phyloP scores from a whole-genome alignment of 352 stramenopile genomes.

The Phytophthora pluvialis region DNA sequence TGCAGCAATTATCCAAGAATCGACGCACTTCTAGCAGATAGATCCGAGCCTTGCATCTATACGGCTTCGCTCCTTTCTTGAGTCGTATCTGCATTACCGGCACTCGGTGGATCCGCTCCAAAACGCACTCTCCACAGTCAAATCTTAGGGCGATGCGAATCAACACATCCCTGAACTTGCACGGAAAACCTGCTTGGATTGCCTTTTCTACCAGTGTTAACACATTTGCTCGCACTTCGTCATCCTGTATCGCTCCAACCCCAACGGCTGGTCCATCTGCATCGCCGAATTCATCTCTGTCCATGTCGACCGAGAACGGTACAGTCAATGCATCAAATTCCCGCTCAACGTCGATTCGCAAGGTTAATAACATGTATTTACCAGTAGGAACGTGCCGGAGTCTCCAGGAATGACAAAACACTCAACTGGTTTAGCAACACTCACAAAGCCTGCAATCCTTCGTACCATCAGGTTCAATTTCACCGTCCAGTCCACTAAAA shows the following conservation, averaged over 20 bases:
- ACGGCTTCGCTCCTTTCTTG: slow-evolving; percentile 26
- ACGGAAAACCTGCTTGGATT: slow-evolving; percentile 3
- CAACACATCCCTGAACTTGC: neutral
- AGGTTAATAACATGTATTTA: slow-evolving; percentile 18
- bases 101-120: slow-evolving; percentile 24
- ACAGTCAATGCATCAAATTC: slow-evolving; percentile 11
- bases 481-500: slow-evolving; percentile 16
- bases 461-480: slow-evolving; percentile 13
- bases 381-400: slow-evolving; percentile 13
- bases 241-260: neutral
- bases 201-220: neutral
- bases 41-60: slow-evolving; percentile 23
- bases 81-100: slow-evolving; percentile 32
- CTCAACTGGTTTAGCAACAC: slow-evolving; percentile 18
- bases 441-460: slow-evolving; percentile 11
- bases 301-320: neutral
- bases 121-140: slow-evolving; percentile 21
- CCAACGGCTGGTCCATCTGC: slow-evolving; percentile 5
- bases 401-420: slow-evolving; percentile 22
- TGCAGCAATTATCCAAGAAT: slow-evolving; percentile 30
- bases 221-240: neutral
- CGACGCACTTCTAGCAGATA: slow-evolving; percentile 28
- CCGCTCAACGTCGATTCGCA: slow-evolving; percentile 18
- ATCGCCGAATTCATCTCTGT: slow-evolving; percentile 16
- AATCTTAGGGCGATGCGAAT: slow-evolving; percentile 5